Conservation (phyloP, 257 asterid genomes). For the Solanum commersonii region DNA sequence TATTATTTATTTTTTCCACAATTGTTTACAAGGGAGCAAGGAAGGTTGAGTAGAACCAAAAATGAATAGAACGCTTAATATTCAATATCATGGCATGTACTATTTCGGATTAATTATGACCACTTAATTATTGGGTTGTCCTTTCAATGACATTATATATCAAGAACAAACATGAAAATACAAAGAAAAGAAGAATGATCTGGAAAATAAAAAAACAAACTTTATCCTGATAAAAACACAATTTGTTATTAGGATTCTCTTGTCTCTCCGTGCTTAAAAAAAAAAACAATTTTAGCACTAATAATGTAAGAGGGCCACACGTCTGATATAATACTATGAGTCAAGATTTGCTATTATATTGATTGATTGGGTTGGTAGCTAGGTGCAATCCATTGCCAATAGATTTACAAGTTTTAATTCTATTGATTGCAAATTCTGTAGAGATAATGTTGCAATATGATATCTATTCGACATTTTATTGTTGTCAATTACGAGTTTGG, state of each 20-base stretch:
- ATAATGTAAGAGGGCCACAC: not conserved
- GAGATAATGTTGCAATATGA: not conserved
- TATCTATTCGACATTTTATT: not conserved
- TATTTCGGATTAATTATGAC: not conserved
- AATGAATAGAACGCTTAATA: not conserved
- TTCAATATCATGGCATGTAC: not conserved
- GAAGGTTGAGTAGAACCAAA: not conserved
- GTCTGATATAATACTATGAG: not conserved
- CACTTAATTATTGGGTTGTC: not conserved
- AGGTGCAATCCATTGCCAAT: not conserved
- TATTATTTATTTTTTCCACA: not conserved
- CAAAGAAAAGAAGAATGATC: not conserved
- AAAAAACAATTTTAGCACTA: not conserved
- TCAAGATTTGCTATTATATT: not conserved
- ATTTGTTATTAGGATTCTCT: not conserved
- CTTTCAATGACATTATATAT: not conserved
- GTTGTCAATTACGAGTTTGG: not conserved
- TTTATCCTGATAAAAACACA: not conserved
- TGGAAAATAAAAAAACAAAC: not conserved
- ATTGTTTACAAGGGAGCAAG: not conserved
- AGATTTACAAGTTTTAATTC: not conserved
- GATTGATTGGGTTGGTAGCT: not conserved
- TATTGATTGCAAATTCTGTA: not conserved
- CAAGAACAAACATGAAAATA: not conserved
- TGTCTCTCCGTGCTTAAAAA: not conserved